Base-by-base conservation (phyloP, 305 asterid genomes). In the Rubia balearica region DNA sequence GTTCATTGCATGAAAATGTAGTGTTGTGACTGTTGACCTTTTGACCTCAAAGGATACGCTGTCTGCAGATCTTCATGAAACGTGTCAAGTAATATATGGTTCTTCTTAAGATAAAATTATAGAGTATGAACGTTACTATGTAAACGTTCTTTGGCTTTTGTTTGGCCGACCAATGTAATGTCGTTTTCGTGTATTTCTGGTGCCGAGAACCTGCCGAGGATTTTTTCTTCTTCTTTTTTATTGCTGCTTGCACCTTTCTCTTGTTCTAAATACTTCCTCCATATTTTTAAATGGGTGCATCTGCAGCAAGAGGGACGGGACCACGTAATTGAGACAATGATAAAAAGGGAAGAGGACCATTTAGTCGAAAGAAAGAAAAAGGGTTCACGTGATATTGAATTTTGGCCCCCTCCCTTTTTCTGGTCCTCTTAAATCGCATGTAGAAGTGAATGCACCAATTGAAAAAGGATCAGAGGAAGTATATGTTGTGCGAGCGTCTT, bases 21-120 rank as follows among this genome's bases (percentile, higher is more conserved):
- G 2, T 66, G 45, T 40, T 63, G 38, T 63, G 49, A n/a, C 48
- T 17, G 12, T 16, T 16, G 36, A 17, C 10, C 27, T 16, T 36
- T 36, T 6, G 30, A 36, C 49, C 68, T 33, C 22, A 12, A 63
- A 63, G 9, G 17, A 1, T 67, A 7, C 21, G 30, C 21, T 6
- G 14, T 65, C 33, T 22, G 17, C 70, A 42, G 70, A 43, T 6
- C 13, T 67, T 67, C 59, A 51, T 51, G 59, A 51, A 51, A 51
- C 24, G 59, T 51, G 22, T 17, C 2, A 16, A 6, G 9, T 24
- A 10, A 24, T 4, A 46, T 67, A 4, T 24, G 7, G 42, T 67
- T 36, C 24, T 46, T 46, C 14, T 3, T 0, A 27, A 4, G 30
- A 14, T 64, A 64, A 19, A 65, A 2, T 41, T 46, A 14, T 11